Percentiles rank a stretch among this genome's conserved stretches.
phyloP scores from a whole-genome alignment of 805 yeast species.

The Priceomyces melissophilus region DNA sequence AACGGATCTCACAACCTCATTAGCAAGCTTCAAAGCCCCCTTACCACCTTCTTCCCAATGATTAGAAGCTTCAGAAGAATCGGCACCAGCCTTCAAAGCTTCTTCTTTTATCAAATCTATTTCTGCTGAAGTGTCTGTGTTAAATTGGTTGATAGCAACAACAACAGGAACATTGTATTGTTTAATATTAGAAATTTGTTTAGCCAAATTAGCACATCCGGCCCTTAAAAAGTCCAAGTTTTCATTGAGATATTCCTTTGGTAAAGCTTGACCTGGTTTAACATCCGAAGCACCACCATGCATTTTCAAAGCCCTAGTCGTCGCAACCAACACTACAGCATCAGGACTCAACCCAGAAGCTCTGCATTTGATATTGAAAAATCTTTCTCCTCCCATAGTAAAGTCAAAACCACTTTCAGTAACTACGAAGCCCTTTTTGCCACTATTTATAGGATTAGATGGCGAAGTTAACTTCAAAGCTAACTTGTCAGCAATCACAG shows the following conservation, averaged over 20 bases:
- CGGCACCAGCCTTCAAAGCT: conserved; percentile 88
- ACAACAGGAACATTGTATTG: conserved; percentile 88
- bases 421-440: conserved; percentile 75
- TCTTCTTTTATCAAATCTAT: conserved; percentile 75
- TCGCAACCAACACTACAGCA: conserved; percentile 90
- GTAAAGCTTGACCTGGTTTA: conserved; percentile 86
- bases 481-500: conserved; percentile 88
- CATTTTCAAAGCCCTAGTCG: conserved; percentile 92
- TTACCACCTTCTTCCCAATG: conserved; percentile 96
- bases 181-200: conserved; percentile 84
- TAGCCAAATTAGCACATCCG: conserved; percentile 86
- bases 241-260: conserved; percentile 76
- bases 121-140: conserved; percentile 78
- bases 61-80: conserved; percentile 82
- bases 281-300: conserved; percentile 98
- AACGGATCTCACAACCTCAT: conserved; percentile 76
- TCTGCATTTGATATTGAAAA: conserved; percentile 93
- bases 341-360: conserved; percentile 86
- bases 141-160: conserved; percentile 89
- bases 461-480: conserved; percentile 80
- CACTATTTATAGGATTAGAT: conserved; percentile 41
- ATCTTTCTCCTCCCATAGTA: conserved; percentile 99
- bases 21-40: conserved; percentile 83
- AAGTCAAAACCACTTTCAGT: conserved; percentile 99
- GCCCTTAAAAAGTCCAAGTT: conserved; percentile 70